A percentile compares a stretch with the other conserved stretches of the same genome.
Conservation (phyloP, 805 yeast species). For the Starmerella stellata region DNA sequence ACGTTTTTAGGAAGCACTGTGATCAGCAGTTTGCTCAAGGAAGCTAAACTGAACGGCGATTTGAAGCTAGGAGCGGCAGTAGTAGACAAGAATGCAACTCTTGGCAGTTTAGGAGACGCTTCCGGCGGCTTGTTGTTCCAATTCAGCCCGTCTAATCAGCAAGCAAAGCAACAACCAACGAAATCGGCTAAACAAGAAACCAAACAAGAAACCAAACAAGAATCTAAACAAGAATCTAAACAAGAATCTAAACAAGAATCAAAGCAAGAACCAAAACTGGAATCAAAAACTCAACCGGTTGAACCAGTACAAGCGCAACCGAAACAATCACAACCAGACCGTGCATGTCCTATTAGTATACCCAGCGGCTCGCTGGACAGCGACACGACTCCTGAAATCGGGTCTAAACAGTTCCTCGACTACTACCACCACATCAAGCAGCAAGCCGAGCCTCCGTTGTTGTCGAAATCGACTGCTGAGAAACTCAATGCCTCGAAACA, state of each 20-base stretch:
- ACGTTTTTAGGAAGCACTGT: conserved; percentile 5
- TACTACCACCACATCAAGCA: conserved; percentile 35
- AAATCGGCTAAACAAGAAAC: too few relatives aligned
- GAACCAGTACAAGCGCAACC: too few relatives aligned
- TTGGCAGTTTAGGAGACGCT: conserved; percentile 9
- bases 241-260: too few relatives aligned
- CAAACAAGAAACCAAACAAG: too few relatives aligned
- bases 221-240: too few relatives aligned
- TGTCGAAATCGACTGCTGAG: conserved; percentile 29
- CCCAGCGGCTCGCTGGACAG: not conserved
- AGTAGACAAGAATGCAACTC: not conserved
- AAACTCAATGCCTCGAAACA: conserved; percentile 19
- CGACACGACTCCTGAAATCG: conserved; percentile 20
- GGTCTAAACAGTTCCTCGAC: conserved; percentile 34
- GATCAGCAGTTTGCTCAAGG: conserved; percentile 3
- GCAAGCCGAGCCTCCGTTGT: conserved; percentile 26
- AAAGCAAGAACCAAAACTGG: conserved; percentile 11
- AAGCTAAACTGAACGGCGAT: conserved; percentile 7
- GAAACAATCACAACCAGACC: too few relatives aligned
- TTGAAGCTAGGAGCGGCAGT: conserved; percentile 3
- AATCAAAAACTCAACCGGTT: too few relatives aligned
- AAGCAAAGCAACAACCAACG: too few relatives aligned
- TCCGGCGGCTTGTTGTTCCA: conserved; percentile 8
- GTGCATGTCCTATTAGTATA: not conserved
- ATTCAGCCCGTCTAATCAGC: too few relatives aligned